A percentile compares a stretch with the other conserved stretches of the same genome.
These are phyloP conservation scores for Fagopyrum homotropicum DNA, from an alignment of 148 eudicot genomes.

Conservation along the genomic window DNA sequence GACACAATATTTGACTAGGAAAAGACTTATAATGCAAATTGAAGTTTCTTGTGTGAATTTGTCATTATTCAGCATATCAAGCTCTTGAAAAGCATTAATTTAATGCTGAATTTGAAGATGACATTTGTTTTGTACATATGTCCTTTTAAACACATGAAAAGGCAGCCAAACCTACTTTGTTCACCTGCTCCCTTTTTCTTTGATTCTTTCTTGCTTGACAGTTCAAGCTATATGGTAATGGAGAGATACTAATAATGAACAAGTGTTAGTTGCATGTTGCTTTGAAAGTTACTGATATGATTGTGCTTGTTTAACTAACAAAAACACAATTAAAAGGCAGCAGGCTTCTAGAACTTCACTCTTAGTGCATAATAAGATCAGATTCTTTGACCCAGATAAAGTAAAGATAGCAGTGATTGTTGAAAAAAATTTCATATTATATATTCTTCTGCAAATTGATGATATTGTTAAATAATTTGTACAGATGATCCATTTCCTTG, in stretches of 20 bases:
- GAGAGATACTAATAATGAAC: background rate
- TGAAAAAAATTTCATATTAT: constrained; percentile 1
- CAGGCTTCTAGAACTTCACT: constrained; percentile 3
- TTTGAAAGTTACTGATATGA: constrained; percentile 3
- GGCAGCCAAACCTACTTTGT: background rate
- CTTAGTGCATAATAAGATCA: background rate
- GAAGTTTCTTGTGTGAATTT: background rate
- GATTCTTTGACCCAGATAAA: constrained; percentile 4
- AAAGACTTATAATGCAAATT: too few relatives aligned
- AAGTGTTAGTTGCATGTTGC: constrained; percentile 7
- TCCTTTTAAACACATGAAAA: background rate
- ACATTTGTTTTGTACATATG: background rate
- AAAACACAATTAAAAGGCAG: background rate
- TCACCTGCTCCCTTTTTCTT: background rate
- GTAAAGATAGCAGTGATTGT: constrained; percentile 10
- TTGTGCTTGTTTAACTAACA: constrained; percentile 1
- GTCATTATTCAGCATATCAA: background rate
- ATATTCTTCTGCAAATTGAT: constrained; percentile 4
- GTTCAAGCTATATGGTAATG: constrained; percentile 5
- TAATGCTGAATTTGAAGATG: background rate
- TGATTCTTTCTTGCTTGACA: constrained; percentile 4
- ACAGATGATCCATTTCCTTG: background rate
- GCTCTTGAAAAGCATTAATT: background rate
- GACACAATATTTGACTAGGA: background rate
- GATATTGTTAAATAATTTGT: background rate